Conservation (phyloP, 164 flowering plant genomes). For the Chimonanthus salicifolius region DNA sequence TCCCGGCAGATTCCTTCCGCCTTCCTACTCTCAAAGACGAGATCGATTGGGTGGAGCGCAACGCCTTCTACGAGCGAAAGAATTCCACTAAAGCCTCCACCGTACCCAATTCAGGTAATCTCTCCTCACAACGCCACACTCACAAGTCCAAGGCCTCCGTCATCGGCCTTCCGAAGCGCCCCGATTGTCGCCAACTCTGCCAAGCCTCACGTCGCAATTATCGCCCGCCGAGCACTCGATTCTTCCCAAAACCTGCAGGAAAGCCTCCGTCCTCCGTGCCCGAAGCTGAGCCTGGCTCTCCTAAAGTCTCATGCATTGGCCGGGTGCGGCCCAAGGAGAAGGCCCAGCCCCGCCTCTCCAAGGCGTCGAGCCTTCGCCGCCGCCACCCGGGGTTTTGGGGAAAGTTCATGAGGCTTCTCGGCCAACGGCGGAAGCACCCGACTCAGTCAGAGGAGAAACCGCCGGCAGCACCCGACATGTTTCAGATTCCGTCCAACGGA, state of each 20-base stretch:
- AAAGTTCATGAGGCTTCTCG: background rate
- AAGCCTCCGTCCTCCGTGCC: background rate
- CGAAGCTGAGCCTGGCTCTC: background rate
- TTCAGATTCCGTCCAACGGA: background rate
- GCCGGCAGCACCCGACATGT: background rate
- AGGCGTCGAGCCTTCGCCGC: background rate
- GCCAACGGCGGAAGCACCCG: background rate
- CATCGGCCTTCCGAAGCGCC: background rate
- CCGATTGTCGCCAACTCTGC: background rate
- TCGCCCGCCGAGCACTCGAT: background rate
- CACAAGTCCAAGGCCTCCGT: background rate
- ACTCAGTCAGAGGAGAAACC: background rate
- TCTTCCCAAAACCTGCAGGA: background rate
- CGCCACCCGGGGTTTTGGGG: background rate
- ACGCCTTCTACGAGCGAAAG: slow-evolving; percentile 57
- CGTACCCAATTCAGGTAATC: slow-evolving; percentile 1
- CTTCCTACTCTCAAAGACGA: slow-evolving; percentile 60
- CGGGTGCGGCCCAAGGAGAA: background rate
- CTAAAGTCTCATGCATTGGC: background rate
- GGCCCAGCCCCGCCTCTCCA: background rate
- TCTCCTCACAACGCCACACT: slow-evolving; percentile 3
- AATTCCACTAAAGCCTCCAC: slow-evolving; percentile 8
- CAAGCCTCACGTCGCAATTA: background rate
- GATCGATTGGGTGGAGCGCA: slow-evolving; percentile 68
- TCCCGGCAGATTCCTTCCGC: slow-evolving; percentile 75